phyloP scores from a whole-genome alignment of 441 rosid genomes.

The Erodium texanum region DNA sequence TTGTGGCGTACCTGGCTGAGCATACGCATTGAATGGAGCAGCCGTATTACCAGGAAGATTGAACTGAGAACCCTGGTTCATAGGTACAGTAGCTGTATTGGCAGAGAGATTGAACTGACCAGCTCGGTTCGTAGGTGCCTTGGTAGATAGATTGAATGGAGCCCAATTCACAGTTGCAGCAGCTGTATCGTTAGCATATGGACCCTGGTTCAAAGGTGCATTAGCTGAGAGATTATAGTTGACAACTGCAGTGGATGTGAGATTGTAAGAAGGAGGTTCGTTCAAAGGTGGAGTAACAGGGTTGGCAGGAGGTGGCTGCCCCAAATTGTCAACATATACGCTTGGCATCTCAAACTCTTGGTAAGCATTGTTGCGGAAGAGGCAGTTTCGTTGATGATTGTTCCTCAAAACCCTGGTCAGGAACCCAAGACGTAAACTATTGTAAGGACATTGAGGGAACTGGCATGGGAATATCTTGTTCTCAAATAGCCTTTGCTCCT shows the following conservation, averaged over 20 bases:
- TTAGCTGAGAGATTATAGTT: too few relatives aligned
- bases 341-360: constrained; percentile 41
- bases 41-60: not conserved
- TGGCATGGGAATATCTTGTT: constrained; percentile 62
- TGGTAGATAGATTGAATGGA: not conserved
- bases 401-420: constrained; percentile 62
- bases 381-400: constrained; percentile 71
- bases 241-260: not conserved
- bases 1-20: not conserved
- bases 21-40: not conserved
- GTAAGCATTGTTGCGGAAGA: constrained; percentile 30
- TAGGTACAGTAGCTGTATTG: not conserved
- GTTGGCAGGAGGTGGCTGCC: constrained; percentile 24
- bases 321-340: constrained; percentile 43
- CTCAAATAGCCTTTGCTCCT: constrained; percentile 36
- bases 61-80: not conserved
- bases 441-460: constrained; percentile 55
- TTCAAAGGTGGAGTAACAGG: constrained; percentile 26
- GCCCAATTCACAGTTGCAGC: not conserved
- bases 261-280: constrained; percentile 25
- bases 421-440: constrained; percentile 52
- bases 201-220: not conserved
- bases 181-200: not conserved
- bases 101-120: not conserved
- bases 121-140: not conserved